phyloP scores from a whole-genome alignment of 1,284 basidiomycete genomes.

The Stygiomarasmius scandens region DNA sequence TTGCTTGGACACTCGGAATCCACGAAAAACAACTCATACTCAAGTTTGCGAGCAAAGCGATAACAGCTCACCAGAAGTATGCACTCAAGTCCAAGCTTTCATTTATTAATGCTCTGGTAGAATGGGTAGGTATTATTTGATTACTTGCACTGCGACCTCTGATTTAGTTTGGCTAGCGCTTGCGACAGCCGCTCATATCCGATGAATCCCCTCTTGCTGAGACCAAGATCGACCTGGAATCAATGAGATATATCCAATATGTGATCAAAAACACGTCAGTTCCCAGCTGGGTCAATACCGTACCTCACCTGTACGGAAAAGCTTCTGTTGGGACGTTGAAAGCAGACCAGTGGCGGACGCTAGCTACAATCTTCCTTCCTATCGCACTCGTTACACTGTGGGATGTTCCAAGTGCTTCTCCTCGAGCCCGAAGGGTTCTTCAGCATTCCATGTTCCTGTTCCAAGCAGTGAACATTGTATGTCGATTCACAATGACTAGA shows the following conservation, averaged over 20 bases:
- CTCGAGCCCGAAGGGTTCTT: neutral
- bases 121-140: slow-evolving; percentile 7
- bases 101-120: neutral
- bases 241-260: slow-evolving; percentile 22
- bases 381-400: neutral
- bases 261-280: slow-evolving; percentile 26
- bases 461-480: slow-evolving; percentile 22
- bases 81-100: neutral
- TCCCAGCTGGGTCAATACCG: slow-evolving; percentile 33
- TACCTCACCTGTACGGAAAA: slow-evolving; percentile 31
- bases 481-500: slow-evolving; percentile 12
- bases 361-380: slow-evolving; percentile 32
- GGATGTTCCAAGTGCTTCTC: neutral
- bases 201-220: neutral
- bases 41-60: neutral
- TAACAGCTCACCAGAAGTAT: neutral
- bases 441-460: slow-evolving; percentile 25
- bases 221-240: slow-evolving; percentile 6
- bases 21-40: neutral
- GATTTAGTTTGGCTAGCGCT: too few relatives aligned
- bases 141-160: too few relatives aligned
- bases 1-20: neutral
- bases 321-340: slow-evolving; percentile 32
- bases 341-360: slow-evolving; percentile 38
- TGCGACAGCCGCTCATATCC: too few relatives aligned